These are phyloP conservation scores for Pseudogymnoascus sp. DNA, from an alignment of 2,329 filamentous ascomycete species.

Conservation along the genomic window DNA sequence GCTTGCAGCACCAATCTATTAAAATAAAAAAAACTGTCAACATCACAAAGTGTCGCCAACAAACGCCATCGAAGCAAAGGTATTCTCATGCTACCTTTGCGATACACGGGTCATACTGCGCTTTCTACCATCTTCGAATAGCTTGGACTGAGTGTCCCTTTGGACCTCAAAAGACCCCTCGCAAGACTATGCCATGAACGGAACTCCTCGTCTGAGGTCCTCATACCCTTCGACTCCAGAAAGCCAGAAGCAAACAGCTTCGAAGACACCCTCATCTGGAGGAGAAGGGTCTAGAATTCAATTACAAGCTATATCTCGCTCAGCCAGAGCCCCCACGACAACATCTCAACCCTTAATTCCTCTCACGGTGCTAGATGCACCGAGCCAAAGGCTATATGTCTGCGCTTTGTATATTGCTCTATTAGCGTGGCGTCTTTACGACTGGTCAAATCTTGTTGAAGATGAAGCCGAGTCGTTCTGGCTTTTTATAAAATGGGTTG, in stretches of 20 bases:
- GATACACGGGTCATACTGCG: not conserved
- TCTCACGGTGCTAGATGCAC: constrained; percentile 74
- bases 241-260: constrained; percentile 33
- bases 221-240: constrained; percentile 72
- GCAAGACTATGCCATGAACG: constrained; percentile 54
- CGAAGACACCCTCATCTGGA: constrained; percentile 26
- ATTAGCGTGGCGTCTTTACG: constrained; percentile 77
- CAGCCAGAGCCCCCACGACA: constrained; percentile 14
- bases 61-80: not conserved
- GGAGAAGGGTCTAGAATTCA: constrained; percentile 18
- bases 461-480: constrained; percentile 82
- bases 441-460: constrained; percentile 71
- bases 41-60: constrained; percentile 5
- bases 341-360: constrained; percentile 62
- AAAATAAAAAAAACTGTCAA: constrained; percentile 1
- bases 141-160: constrained; percentile 6
- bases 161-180: constrained; percentile 5
- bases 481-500: constrained; percentile 89
- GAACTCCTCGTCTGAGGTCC: constrained; percentile 74
- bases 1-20: not conserved
- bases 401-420: constrained; percentile 70
- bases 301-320: constrained; percentile 24
- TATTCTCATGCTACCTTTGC: not conserved
- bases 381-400: constrained; percentile 83
- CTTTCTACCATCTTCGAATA: not conserved